phyloP scores from a whole-genome alignment of 2,329 filamentous ascomycete species.

The Alternaria conjuncta region DNA sequence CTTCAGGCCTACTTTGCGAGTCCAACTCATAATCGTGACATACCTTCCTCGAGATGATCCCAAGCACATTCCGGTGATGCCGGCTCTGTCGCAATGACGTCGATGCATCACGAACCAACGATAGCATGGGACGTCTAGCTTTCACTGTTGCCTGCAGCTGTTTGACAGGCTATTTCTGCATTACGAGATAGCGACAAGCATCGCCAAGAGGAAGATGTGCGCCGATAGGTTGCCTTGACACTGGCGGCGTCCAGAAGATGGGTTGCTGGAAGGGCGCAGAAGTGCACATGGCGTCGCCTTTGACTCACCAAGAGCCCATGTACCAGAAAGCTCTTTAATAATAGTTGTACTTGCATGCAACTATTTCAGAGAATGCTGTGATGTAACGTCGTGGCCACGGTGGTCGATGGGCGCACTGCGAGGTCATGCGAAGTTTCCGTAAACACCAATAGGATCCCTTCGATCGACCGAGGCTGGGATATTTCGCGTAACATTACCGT shows the following conservation, averaged over 20 bases:
- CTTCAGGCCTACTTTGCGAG: constrained; percentile 34
- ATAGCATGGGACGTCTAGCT: constrained; percentile 26
- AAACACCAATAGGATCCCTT: neutral
- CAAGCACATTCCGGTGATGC: neutral
- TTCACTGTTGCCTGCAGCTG: constrained; percentile 17
- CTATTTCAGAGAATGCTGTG: constrained; percentile 3
- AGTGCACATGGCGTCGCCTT: constrained; percentile 17
- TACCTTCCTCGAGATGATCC: neutral
- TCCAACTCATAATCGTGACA: neutral
- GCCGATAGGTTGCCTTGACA: constrained; percentile 19
- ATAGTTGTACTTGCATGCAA: constrained; percentile 28
- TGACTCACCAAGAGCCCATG: constrained; percentile 11
- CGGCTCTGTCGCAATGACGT: constrained; percentile 1
- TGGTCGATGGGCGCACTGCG: constrained; percentile 8
- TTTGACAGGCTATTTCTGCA: constrained; percentile 38
- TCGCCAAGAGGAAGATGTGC: constrained; percentile 29
- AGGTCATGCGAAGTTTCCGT: constrained; percentile 2
- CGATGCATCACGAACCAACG: constrained; percentile 17
- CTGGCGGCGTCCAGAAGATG: constrained; percentile 16
- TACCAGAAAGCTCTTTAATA: constrained; percentile 19
- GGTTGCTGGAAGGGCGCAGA: constrained; percentile 20
- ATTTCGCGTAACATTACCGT: constrained; percentile 9
- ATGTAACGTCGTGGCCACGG: constrained; percentile 17
- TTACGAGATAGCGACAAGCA: constrained; percentile 31
- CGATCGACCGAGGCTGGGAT: neutral